A percentile compares a stretch with the other conserved stretches of the same genome.
phyloP scores from a whole-genome alignment of 73 alveolate genomes.

The Paramecium tetraurelia region DNA sequence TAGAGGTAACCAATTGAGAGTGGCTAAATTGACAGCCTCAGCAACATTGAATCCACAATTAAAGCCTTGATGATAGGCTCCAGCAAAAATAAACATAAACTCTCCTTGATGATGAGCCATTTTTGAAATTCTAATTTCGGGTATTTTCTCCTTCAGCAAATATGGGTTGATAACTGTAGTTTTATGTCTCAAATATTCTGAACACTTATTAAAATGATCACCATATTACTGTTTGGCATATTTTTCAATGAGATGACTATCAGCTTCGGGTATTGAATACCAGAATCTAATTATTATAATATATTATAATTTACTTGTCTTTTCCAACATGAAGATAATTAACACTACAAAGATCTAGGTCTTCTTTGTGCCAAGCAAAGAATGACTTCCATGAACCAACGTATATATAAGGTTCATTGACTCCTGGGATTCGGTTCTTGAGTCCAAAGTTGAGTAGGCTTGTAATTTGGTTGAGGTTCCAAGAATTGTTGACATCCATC shows the following conservation, averaged over 20 bases:
- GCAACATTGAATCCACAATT: constrained; percentile 85
- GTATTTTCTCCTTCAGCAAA: constrained; percentile 54
- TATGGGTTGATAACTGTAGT: constrained; percentile 77
- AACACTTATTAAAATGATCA: constrained; percentile 75
- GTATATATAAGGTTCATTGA: constrained; percentile 77
- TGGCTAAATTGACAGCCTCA: constrained; percentile 89
- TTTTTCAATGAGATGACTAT: constrained; percentile 70
- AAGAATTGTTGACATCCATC: constrained; percentile 68
- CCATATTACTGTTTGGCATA: constrained; percentile 66
- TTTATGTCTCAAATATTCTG: constrained; percentile 81
- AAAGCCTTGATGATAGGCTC: constrained; percentile 86
- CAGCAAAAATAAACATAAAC: constrained; percentile 74
- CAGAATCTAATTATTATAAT: constrained; percentile 57
- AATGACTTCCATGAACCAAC: constrained; percentile 87
- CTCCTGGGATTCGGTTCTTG: constrained; percentile 72
- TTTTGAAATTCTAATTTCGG: constrained; percentile 71
- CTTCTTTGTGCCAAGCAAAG: constrained; percentile 95
- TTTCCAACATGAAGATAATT: constrained; percentile 82
- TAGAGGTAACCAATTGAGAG: constrained; percentile 60
- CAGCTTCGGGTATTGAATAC: constrained; percentile 77
- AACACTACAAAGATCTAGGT: constrained; percentile 77
- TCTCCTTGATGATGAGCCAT: constrained; percentile 79
- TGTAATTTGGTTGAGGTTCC: constrained; percentile 75
- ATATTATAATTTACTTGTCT: constrained; percentile 60
- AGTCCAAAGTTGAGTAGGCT: constrained; percentile 69